Evolutionary conservation across 176 grass and related monocot genomes (phyloP).

Genomic region (Musa troglodytarum): DNA sequence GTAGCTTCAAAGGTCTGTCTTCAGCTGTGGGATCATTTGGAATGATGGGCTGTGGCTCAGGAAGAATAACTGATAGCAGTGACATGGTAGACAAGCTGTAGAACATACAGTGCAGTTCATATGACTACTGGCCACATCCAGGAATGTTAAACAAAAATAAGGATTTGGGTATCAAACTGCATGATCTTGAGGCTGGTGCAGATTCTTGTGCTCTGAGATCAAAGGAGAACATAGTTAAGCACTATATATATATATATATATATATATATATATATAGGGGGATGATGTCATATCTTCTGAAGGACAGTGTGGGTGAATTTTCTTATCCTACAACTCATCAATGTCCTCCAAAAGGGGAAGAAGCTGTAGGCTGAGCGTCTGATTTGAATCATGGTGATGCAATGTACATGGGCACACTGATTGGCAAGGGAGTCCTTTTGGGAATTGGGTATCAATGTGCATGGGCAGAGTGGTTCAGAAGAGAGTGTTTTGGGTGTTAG

Average conservation of each 20-base stretch:
- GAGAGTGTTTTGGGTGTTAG: background rate
- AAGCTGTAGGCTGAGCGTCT: background rate
- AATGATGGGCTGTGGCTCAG: constrained; percentile 28
- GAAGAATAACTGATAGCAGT: constrained; percentile 25
- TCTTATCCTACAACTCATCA: background rate
- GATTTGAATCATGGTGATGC: background rate
- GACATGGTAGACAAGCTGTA: constrained; percentile 37
- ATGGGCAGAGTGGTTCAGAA: background rate
- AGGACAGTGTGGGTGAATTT: background rate
- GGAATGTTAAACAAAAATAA: background rate
- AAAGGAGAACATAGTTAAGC: background rate
- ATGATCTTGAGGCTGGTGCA: background rate
- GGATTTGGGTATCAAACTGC: background rate
- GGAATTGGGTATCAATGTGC: background rate
- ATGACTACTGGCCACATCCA: background rate
- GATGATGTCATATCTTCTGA: background rate
- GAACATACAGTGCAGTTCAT: background rate
- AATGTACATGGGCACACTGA: constrained; percentile 2
- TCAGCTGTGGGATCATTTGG: constrained; percentile 28
- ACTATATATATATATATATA: background rate
- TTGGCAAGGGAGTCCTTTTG: background rate
- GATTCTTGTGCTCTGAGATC: background rate
- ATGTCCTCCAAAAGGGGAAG: background rate
- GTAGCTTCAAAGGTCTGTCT: constrained; percentile 43
- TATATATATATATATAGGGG: background rate